Percentiles rank a stretch among this genome's conserved stretches.
These are phyloP conservation scores for Sungouiella thailandica DNA, from an alignment of 805 yeast species.

Conservation along the genomic window DNA sequence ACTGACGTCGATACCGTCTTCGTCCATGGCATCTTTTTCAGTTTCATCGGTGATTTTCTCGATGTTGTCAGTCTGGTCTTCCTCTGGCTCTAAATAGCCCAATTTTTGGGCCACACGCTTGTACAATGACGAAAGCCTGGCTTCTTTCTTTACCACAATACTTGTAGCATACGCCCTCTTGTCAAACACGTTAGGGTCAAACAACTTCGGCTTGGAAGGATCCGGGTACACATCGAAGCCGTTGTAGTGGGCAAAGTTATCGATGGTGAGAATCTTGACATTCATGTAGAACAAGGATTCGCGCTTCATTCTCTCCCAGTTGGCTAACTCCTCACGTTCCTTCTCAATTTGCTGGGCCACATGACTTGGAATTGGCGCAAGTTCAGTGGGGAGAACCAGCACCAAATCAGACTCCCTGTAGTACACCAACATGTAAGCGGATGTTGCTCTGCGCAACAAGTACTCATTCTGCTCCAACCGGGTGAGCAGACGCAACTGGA, in stretches of 20 bases:
- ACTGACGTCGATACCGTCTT: conserved; percentile 1
- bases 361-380: conserved; percentile 49
- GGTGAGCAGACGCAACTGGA: conserved; percentile 46
- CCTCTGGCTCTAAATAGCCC: conserved; percentile 27
- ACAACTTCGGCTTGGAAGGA: conserved; percentile 39
- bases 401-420: conserved; percentile 58
- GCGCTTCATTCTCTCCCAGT: conserved; percentile 54
- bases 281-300: conserved; percentile 49
- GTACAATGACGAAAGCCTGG: conserved; percentile 46
- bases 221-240: conserved; percentile 80
- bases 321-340: conserved; percentile 57
- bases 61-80: conserved; percentile 4
- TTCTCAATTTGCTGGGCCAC: conserved; percentile 59
- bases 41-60: conserved; percentile 2
- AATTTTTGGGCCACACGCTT: conserved; percentile 44
- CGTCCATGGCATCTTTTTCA: neutral
- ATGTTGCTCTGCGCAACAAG: conserved; percentile 71
- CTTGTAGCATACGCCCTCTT: conserved; percentile 43
- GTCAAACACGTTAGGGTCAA: conserved; percentile 46
- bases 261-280: conserved; percentile 51
- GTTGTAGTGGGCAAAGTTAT: conserved; percentile 52
- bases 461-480: conserved; percentile 61
- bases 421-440: conserved; percentile 96
- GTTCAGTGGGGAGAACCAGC: conserved; percentile 54
- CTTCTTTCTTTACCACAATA: conserved; percentile 53